Base-by-base conservation (phyloP, 768 basidiomycete species). In the Gloeophyllum trabeum region DNA sequence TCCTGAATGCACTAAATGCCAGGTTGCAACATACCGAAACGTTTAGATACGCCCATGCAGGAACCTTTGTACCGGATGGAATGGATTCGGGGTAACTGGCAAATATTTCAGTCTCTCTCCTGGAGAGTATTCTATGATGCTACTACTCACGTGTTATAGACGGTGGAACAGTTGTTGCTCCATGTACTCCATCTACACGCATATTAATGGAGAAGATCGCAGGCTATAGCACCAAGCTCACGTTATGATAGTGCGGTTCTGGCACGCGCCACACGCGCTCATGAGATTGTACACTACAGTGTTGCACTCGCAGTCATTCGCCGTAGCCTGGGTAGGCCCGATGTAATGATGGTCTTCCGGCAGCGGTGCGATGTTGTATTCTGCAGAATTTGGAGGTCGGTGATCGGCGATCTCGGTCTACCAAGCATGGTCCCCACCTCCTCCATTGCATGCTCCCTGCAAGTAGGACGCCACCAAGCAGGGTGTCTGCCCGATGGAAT, bases 201-300 rank as follows among this genome's bases (percentile, higher is more conserved):
- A 32, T 10, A 32, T 10, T 32, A 32, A 10, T 16, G 16, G 28
- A 10, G 10, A 10, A 32, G 16, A 32, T 32, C 28, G 10, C 28
- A 32, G 16, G 28, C 28, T 16, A 32, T n/a, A n/a, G n/a, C n/a
- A 16, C 10, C 16, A 6, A 24, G 4, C 26, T 24, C 16, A 18
- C 20, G 5, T 34, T 24, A 35, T 4, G 22, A 24, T 42, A 18
- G 12, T 35, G 24, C 41, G 41, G 20, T 37, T 35, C 51, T 77
- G 75, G 49, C 75, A 77, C 7, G 53, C 49, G 3, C 67, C 62
- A 49, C 75, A 77, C n/a, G 72, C 70, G 41, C 64, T 66, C 43
- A 72, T 48, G 48, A 74, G 48, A n/a, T 67, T 67, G 54, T 75
- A 77, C 36, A 67, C 67, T 7, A 76, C 69, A 0, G 71, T 63